Percentiles rank a stretch among this genome's conserved stretches.
Conservation (phyloP, 2,329 filamentous ascomycete species). For the Alternaria angustiovoidea region DNA sequence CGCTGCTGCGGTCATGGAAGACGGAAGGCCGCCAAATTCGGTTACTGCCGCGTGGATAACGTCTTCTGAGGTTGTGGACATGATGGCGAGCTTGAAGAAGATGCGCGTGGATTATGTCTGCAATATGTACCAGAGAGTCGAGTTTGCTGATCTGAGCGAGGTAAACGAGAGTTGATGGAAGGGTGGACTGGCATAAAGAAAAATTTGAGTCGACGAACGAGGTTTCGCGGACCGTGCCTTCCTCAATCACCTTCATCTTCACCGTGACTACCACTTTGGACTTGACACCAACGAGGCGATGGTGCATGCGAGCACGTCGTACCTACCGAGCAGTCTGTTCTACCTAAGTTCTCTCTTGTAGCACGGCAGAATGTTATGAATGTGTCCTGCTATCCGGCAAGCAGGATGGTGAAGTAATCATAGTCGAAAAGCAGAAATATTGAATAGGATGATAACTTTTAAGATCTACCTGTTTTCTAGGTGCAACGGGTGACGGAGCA, state of each 20-base stretch:
- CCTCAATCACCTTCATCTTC: background rate
- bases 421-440: background rate
- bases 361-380: background rate
- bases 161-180: background rate
- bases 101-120: background rate
- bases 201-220: background rate
- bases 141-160: background rate
- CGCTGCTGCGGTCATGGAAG: constrained; percentile 16
- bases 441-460: background rate
- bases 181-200: background rate
- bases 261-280: background rate
- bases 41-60: background rate
- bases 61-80: background rate
- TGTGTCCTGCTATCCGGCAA: background rate
- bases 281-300: background rate
- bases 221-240: background rate
- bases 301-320: background rate
- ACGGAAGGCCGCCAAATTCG: constrained; percentile 2
- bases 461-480: background rate
- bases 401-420: background rate
- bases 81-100: background rate
- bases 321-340: background rate
- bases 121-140: background rate
- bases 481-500: background rate
- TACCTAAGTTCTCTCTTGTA: background rate